Evolutionary conservation across 148 eudicot genomes (phyloP), one percentile per base, ranked within the genome.

Genomic region (Mesembryanthemum crystallinum): DNA sequence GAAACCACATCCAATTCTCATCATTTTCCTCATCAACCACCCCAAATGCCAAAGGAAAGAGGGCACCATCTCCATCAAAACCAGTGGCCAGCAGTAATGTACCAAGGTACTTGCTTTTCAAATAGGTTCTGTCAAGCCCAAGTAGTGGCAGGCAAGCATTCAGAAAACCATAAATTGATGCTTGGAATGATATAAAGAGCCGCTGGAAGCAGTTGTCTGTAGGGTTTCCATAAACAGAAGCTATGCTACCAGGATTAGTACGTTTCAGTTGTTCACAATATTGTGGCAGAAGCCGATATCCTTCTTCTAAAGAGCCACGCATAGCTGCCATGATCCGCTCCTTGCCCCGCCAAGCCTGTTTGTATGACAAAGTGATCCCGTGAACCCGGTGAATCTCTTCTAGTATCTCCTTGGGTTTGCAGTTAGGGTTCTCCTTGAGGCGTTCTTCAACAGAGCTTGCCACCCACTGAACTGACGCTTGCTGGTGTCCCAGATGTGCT

Each of bases 311-410:
- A 15, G 91, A 88, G 18, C 91, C 89, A 51, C 85, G 88, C 85
- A 88, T 81, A 43, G 88, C 86, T 58, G 91, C 86, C 89, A 88
- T 82, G 77, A 88, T 84, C 73, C 89, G 70, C 77, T 88, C 91
- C 78, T 88, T 88, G 5, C 91, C 91, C 64, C 91, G 76, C 91
- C 91, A 88, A 29, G 91, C 91, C 67, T 88, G 91, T 54, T 86
- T 88, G 82, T 86, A 88, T 3, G 89, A 86, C 47, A 88, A 86
- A 28, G 89, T 83, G 60, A 88, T 88, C 17, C 91, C 91, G 29
- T 88, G 89, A 55, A 78, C 69, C 0, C 91, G 79, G 73, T 88
- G 88, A 33, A 88, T 88, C 78, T 88, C 89, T 80, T 88, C 89
- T 45, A 88, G 82, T 30, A 88, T 88, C 82, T 88, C 91, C 81